Evolutionary conservation across 495 filamentous ascomycete genomes (phyloP).

Genomic region (Melanomma pulvis-pyrius): DNA sequence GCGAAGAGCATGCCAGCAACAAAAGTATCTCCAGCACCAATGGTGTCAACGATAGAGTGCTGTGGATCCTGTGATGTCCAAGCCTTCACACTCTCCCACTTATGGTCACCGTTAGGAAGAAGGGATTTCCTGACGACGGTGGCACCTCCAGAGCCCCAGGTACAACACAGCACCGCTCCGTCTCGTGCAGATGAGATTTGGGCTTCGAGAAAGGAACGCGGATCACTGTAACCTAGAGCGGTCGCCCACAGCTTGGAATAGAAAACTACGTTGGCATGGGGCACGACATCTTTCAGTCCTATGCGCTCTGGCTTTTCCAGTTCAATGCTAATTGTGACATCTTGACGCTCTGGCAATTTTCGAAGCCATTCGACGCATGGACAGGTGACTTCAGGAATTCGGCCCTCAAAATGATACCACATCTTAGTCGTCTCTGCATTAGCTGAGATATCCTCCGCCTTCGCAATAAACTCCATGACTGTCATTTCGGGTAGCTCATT

Average conservation of each 20-base stretch:
- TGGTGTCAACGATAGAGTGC: conserved; percentile 59
- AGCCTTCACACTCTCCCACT: conserved; percentile 10
- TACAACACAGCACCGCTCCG: conserved; percentile 64
- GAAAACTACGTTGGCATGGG: conserved; percentile 68
- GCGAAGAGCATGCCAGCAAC: conserved; percentile 71
- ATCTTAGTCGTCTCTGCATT: conserved; percentile 27
- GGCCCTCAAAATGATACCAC: conserved; percentile 83
- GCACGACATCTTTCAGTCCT: conserved; percentile 63
- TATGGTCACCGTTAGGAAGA: background rate
- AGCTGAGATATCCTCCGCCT: conserved; percentile 41
- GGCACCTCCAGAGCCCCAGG: conserved; percentile 69
- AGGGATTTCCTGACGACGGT: conserved; percentile 41
- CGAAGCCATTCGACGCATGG: conserved; percentile 64
- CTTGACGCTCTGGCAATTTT: conserved; percentile 44
- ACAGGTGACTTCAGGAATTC: conserved; percentile 65
- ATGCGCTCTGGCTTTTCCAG: conserved; percentile 66
- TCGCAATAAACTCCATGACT: conserved; percentile 54
- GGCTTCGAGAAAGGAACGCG: conserved; percentile 54
- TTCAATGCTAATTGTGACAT: conserved; percentile 65
- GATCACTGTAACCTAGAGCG: conserved; percentile 56
- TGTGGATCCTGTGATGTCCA: conserved; percentile 40
- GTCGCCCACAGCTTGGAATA: conserved; percentile 72
- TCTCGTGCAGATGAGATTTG: conserved; percentile 50
- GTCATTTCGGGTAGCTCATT: conserved; percentile 70
- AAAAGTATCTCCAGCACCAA: conserved; percentile 77